These are phyloP conservation scores for Cercospora sojina DNA, from an alignment of 2,329 filamentous ascomycete species.

Conservation along the genomic window DNA sequence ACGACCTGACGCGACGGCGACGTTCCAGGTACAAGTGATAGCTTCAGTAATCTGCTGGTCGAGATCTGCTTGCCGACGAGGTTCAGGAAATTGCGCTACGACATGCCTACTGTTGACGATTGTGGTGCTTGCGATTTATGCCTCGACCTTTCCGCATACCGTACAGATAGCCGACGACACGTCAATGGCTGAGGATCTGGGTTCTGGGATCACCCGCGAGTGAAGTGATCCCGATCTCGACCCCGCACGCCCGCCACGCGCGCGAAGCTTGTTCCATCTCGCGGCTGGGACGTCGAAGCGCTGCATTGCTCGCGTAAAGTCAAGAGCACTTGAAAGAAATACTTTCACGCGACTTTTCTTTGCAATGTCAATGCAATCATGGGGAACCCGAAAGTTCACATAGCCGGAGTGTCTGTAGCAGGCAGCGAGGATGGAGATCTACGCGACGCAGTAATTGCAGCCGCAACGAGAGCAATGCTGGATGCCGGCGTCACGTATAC, in stretches of 20 bases:
- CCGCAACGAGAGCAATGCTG: conserved; percentile 31
- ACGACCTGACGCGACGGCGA: background rate
- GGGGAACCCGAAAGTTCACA: conserved; percentile 24
- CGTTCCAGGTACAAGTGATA: background rate
- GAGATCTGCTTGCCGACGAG: background rate
- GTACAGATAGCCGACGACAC: conserved; percentile 1
- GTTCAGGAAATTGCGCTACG: background rate
- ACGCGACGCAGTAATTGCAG: conserved; percentile 20
- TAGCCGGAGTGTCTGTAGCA: conserved; percentile 29
- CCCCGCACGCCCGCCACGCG: background rate
- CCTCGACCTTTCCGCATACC: background rate
- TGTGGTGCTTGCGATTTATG: background rate
- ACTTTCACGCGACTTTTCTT: background rate
- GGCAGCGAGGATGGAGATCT: conserved; percentile 3
- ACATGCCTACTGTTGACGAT: background rate
- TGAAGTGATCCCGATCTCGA: background rate
- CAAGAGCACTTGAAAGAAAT: background rate
- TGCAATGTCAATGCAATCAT: conserved; percentile 15
- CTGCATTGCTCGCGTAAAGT: background rate
- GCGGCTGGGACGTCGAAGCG: background rate
- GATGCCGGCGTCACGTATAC: conserved; percentile 33
- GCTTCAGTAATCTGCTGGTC: background rate
- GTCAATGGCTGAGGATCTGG: conserved; percentile 6
- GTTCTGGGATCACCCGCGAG: background rate
- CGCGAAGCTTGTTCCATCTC: conserved; percentile 9